Evolutionary conservation across 805 yeast species (phyloP).

Genomic region (Wickerhamomyces sydowiorum): DNA sequence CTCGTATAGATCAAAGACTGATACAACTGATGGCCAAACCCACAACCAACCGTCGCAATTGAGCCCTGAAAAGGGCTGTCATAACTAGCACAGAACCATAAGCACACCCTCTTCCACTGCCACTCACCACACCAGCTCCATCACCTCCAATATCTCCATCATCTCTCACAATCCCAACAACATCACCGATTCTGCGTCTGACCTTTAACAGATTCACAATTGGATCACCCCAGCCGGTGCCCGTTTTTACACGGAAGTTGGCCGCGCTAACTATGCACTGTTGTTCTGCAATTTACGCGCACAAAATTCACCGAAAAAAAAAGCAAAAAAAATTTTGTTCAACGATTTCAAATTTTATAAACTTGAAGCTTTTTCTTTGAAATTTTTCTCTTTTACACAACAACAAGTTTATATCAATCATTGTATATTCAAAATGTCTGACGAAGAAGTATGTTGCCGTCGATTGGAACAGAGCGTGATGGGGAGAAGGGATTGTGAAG

Average conservation of each 20-base stretch:
- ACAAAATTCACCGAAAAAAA: not conserved
- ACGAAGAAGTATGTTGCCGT: slow-evolving; percentile 1
- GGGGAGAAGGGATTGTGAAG: not conserved
- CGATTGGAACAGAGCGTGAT: too few species aligned
- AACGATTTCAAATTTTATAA: not conserved
- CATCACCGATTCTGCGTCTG: not conserved
- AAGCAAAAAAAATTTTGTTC: not conserved
- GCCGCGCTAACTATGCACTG: not conserved
- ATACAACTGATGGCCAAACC: too few species aligned
- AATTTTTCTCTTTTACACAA: not conserved
- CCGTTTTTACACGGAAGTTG: not conserved
- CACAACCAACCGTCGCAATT: too few species aligned
- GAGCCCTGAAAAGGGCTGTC: too few species aligned
- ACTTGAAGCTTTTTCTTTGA: not conserved
- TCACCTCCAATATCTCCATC: too few species aligned
- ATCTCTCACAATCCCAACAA: not conserved
- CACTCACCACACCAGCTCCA: too few species aligned
- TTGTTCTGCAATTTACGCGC: not conserved
- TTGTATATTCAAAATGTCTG: slow-evolving; percentile 1
- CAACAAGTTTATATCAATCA: not conserved
- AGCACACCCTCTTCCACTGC: too few species aligned
- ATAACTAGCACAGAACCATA: too few species aligned
- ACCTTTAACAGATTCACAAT: not conserved
- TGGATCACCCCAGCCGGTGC: not conserved
- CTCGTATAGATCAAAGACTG: too few species aligned